Base-by-base conservation (phyloP, 441 rosid genomes). In the Croton setiger region DNA sequence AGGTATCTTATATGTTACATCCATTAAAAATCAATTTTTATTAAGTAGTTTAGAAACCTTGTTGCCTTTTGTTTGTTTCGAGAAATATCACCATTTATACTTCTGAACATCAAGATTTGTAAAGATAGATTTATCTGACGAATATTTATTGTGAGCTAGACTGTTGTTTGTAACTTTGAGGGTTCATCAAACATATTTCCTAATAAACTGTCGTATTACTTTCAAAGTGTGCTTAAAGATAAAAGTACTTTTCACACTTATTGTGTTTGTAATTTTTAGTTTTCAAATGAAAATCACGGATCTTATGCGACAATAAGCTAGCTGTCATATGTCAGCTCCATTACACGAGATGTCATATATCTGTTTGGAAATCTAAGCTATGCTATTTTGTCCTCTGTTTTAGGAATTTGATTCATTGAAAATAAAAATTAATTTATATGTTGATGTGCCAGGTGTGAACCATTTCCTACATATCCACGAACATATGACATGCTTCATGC, bases 401-500 rank as follows among this genome's bases (percentile, higher is more conserved):
- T 52, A 7, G 48, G 53, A 62, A 45, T 11, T 31, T 17, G 8
- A 55, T 71, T 31, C 10, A 52, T 48, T 59, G 37, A 51, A 66
- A n/a, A n/a, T 27, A 27, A 7, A 20, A 31, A 6, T 31, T 45
- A 31, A 31, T 71, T 15, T 62, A 48, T 72, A 65, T 69, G 11
- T 51, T 81, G 74, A 27, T 27, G 43, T 64, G 59, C 11, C 31
- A 94, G 99, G 99, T 95, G 99, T 74, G 98, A 95, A 75, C 89
- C 98, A 49, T 95, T 95, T 83, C 98, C 99, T 43, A 95, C 99
- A 4, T 95, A 95, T 73, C 97, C 98, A 27, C 84, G 99, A 69
- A 92, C 99, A 63, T 95, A 95, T 64, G 99, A 95, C 75, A 72
- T 95, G 93, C 96, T 95, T 78, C 97, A 92, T 63, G 99, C 95